These are phyloP conservation scores for Linum usitatissimum DNA, from an alignment of 345 rosid genomes.

Conservation along the genomic window DNA sequence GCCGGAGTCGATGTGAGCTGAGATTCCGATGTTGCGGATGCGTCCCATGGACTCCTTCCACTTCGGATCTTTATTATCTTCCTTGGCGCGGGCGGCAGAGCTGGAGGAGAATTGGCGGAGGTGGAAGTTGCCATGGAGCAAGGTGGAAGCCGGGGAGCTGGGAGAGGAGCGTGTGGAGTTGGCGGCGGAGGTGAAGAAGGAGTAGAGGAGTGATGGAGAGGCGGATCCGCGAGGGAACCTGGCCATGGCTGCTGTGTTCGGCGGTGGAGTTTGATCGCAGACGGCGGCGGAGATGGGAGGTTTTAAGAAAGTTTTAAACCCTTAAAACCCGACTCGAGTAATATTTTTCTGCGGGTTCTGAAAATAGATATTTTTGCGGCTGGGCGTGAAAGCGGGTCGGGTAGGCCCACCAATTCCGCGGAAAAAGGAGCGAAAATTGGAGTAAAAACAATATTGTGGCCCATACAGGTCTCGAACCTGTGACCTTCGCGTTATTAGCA, in stretches of 20 bases:
- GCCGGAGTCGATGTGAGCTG: slow-evolving; percentile 97
- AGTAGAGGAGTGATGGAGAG: slow-evolving; percentile 15
- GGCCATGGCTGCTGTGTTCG: slow-evolving; percentile 14
- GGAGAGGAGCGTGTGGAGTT: slow-evolving; percentile 1
- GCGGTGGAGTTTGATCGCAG: not conserved
- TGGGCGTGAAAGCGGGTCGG: too few relatives aligned
- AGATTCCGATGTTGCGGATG: slow-evolving; percentile 89
- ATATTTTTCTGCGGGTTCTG: too few relatives aligned
- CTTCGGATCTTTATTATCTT: slow-evolving; percentile 74
- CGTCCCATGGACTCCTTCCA: slow-evolving; percentile 96
- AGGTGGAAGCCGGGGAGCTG: slow-evolving; percentile 43
- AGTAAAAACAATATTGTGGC: not conserved
- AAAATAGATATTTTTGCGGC: too few relatives aligned
- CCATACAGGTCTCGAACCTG: not conserved
- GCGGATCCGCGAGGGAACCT: slow-evolving; percentile 15
- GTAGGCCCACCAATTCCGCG: not conserved
- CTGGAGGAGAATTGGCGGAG: slow-evolving; percentile 66
- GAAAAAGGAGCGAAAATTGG: not conserved
- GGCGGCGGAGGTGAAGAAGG: slow-evolving; percentile 2
- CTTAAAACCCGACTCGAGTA: not conserved
- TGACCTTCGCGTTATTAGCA: slow-evolving; percentile 7
- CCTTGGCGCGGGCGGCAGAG: slow-evolving; percentile 56
- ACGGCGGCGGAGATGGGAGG: not conserved
- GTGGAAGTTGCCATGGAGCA: slow-evolving; percentile 42
- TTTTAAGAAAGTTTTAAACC: not conserved